Conservation (phyloP, 2,329 filamentous ascomycete genomes). For the Aspergillus pseudonomiae region DNA sequence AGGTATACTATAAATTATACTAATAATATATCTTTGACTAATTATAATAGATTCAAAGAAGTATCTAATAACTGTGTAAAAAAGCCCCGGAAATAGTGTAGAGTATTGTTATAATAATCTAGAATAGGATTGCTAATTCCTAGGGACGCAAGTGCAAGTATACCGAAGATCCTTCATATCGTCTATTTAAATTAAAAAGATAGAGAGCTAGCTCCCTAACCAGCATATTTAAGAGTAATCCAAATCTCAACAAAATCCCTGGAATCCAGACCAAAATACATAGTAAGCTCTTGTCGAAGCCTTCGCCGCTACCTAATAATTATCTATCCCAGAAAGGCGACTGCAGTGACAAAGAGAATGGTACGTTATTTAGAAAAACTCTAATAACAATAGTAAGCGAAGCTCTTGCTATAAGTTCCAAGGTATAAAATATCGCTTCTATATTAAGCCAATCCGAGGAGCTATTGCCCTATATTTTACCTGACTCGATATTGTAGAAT, state of each 20-base stretch:
- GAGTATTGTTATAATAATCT: not conserved
- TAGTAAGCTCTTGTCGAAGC: not conserved
- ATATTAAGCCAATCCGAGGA: not conserved
- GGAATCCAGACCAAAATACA: not conserved
- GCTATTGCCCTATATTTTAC: not conserved
- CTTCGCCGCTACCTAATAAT: not conserved
- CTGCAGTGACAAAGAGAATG: not conserved
- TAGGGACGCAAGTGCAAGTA: not conserved
- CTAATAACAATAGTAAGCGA: not conserved
- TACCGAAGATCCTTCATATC: not conserved
- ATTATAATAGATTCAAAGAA: not conserved
- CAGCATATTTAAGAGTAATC: not conserved
- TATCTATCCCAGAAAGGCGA: not conserved
- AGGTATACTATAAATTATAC: not conserved
- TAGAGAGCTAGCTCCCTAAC: not conserved
- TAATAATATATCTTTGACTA: not conserved
- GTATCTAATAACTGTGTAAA: not conserved
- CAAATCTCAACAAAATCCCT: not conserved
- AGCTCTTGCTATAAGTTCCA: not conserved
- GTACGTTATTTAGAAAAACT: not conserved
- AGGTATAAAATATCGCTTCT: not conserved
- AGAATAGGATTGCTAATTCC: not conserved
- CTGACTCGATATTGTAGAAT: not conserved
- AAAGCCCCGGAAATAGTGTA: not conserved
- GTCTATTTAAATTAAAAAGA: not conserved